Conservation (phyloP, 2,329 filamentous ascomycete genomes). For the Cercospora zeina region DNA sequence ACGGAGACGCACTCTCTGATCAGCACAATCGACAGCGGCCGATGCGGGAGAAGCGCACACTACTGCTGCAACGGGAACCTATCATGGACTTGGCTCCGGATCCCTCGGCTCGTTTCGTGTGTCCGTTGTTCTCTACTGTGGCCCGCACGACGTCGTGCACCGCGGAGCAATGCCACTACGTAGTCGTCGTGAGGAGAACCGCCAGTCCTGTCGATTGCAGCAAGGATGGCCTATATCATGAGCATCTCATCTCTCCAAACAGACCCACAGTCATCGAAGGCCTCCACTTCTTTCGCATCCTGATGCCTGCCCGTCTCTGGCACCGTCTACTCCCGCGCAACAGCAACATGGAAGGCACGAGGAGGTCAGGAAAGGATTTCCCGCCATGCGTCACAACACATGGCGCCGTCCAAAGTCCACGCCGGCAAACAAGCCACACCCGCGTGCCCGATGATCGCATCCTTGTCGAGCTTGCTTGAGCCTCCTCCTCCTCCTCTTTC, state of each 20-base stretch:
- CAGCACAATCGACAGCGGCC: too few species aligned
- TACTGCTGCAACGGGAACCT: slow-evolving; percentile 1
- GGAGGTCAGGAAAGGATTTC: slow-evolving; percentile 7
- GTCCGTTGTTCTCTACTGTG: neutral
- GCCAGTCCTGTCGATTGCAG: neutral
- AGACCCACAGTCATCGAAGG: too few species aligned
- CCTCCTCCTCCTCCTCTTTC: slow-evolving; percentile 1
- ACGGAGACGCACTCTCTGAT: neutral
- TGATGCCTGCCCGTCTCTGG: neutral
- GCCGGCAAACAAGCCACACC: neutral
- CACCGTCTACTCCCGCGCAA: neutral
- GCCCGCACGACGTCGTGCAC: slow-evolving; percentile 1
- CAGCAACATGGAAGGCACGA: neutral
- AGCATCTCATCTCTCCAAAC: neutral
- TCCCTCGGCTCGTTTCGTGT: neutral
- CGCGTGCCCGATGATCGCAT: slow-evolving; percentile 4
- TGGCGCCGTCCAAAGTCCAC: slow-evolving; percentile 4
- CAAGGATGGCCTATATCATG: slow-evolving; percentile 5
- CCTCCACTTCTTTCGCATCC: too few species aligned
- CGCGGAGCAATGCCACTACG: neutral
- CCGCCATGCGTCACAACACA: slow-evolving; percentile 4
- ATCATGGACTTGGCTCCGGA: slow-evolving; percentile 3
- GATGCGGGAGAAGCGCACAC: too few species aligned
- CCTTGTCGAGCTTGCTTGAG: neutral
- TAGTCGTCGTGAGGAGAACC: slow-evolving; percentile 1